Evolutionary conservation across 306 rosid species (phyloP).

Genomic region (Vigna angularis): DNA sequence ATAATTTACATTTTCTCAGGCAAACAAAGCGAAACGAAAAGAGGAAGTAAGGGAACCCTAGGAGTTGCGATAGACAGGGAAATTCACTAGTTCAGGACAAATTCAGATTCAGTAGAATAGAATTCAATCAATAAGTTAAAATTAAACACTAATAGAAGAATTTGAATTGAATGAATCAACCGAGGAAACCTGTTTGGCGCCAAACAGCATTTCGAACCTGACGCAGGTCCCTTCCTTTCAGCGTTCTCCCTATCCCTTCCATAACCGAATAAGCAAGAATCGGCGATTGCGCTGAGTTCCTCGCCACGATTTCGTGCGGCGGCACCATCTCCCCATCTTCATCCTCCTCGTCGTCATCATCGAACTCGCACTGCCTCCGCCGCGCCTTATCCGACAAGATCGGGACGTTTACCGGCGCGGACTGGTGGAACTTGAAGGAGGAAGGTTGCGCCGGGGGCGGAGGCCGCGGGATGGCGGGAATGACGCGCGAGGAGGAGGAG

Average conservation of each 20-base stretch:
- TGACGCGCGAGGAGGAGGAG: slow-evolving; percentile 61
- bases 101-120: not conserved
- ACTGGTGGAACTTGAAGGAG: slow-evolving; percentile 54
- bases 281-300: slow-evolving; percentile 58
- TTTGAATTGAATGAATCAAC: slow-evolving; percentile 43
- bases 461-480: slow-evolving; percentile 66
- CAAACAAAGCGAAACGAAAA: not conserved
- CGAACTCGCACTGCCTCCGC: slow-evolving; percentile 45
- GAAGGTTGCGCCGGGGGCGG: slow-evolving; percentile 50
- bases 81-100: slow-evolving; percentile 31
- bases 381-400: slow-evolving; percentile 41
- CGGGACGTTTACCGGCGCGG: slow-evolving; percentile 79
- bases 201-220: slow-evolving; percentile 74
- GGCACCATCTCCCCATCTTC: slow-evolving; percentile 75
- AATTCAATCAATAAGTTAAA: slow-evolving; percentile 16
- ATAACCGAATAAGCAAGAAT: slow-evolving; percentile 70
- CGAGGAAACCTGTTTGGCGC: slow-evolving; percentile 80
- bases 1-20: not conserved
- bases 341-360: slow-evolving; percentile 47
- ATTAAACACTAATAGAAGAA: not conserved
- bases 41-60: not conserved
- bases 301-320: slow-evolving; percentile 75
- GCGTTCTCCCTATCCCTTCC: slow-evolving; percentile 77
- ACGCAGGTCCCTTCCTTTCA: slow-evolving; percentile 62
- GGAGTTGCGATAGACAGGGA: not conserved